Percentiles rank a stretch among this genome's conserved stretches.
These are phyloP conservation scores for Pyracantha coccinea DNA, from an alignment of 331 rosid genomes.

Conservation along the genomic window DNA sequence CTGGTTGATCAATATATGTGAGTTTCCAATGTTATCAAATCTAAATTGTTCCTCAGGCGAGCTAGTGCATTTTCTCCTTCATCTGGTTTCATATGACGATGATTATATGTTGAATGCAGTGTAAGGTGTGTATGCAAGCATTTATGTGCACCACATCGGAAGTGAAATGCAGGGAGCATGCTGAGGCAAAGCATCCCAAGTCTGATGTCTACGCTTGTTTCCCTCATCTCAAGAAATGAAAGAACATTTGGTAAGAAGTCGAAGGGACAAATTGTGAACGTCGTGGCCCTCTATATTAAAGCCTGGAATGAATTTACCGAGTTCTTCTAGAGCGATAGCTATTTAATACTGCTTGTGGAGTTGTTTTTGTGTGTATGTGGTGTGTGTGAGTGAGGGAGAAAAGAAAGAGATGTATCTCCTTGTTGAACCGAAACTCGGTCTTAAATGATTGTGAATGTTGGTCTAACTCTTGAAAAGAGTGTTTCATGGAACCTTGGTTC, in stretches of 20 bases:
- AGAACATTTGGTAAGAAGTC: background rate
- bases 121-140: constrained; percentile 97
- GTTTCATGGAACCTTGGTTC: too few relatives aligned
- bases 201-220: constrained; percentile 61
- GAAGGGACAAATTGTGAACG: constrained; percentile 10
- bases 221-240: constrained; percentile 76
- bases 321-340: constrained; percentile 9
- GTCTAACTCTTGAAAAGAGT: background rate
- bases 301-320: constrained; percentile 2
- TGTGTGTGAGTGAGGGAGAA: background rate
- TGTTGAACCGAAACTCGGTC: too few relatives aligned
- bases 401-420: background rate
- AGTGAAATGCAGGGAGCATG: constrained; percentile 97
- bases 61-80: background rate
- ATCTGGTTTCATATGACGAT: background rate
- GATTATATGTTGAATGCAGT: constrained; percentile 41
- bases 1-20: background rate
- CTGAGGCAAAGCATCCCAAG: constrained; percentile 92
- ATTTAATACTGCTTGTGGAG: constrained; percentile 12
- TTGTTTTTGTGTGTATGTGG: background rate
- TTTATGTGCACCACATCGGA: constrained; percentile 91
- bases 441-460: constrained; percentile 3
- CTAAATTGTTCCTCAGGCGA: background rate
- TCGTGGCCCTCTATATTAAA: constrained; percentile 16
- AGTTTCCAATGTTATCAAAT: background rate